These are phyloP conservation scores for Leishmania aethiopica DNA, from an alignment of 208 protist species.

Conservation along the genomic window DNA sequence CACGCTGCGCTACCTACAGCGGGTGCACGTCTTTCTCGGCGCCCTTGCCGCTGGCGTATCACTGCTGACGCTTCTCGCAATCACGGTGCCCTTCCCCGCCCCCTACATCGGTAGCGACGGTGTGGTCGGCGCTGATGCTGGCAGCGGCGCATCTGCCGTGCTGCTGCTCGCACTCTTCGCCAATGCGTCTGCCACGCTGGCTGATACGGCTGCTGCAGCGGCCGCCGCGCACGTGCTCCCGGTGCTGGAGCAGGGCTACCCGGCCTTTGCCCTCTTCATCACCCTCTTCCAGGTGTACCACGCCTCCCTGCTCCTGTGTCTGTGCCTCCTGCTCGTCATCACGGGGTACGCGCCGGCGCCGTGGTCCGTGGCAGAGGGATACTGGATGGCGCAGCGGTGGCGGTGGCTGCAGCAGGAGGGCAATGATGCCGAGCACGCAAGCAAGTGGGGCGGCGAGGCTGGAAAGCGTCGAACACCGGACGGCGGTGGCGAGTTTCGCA, in stretches of 20 bases:
- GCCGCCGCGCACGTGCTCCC: slow-evolving; percentile 19
- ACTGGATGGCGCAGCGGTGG: slow-evolving; percentile 32
- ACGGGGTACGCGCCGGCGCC: slow-evolving; percentile 38
- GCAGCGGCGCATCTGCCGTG: slow-evolving; percentile 9
- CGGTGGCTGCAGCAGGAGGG: slow-evolving; percentile 17
- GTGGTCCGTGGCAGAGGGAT: slow-evolving; percentile 40
- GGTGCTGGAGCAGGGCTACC: slow-evolving; percentile 11
- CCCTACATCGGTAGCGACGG: neutral
- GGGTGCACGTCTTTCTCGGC: slow-evolving; percentile 37
- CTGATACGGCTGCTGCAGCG: neutral
- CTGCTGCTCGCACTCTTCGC: slow-evolving; percentile 16
- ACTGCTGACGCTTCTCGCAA: slow-evolving; percentile 36
- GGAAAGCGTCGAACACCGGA: neutral
- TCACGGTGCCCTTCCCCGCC: slow-evolving; percentile 27
- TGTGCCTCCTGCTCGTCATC: slow-evolving; percentile 49
- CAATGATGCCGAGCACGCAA: neutral
- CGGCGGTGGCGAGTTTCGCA: neutral
- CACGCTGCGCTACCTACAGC: slow-evolving; percentile 32
- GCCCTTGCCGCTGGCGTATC: slow-evolving; percentile 39
- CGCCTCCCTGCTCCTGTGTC: slow-evolving; percentile 41
- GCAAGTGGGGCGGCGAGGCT: neutral
- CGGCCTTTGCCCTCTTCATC: slow-evolving; percentile 25
- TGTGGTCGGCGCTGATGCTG: neutral
- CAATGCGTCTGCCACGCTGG: slow-evolving; percentile 1
- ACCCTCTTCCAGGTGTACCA: slow-evolving; percentile 34